Evolutionary conservation across 768 basidiomycete species (phyloP), one percentile per base, ranked within the genome.

Genomic region (Wakefieldia striispora): DNA sequence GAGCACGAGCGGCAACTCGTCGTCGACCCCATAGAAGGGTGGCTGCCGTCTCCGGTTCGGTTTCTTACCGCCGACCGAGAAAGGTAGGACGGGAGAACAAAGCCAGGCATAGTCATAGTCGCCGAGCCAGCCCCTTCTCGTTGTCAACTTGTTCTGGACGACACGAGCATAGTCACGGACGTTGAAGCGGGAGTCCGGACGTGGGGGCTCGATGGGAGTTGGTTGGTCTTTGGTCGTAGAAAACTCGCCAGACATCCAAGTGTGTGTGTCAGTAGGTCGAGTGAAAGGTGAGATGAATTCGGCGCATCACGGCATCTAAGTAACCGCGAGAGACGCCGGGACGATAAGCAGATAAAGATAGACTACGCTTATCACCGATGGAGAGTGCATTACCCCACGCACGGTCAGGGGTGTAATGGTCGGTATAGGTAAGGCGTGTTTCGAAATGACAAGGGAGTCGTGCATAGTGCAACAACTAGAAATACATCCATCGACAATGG

Each of bases 31-130:
- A 56, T 89, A 91, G 69, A 91, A 92, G 0, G 88, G 88, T 1
- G 90, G 84, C 10, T 65, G 55, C 16, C 68, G 63, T 21, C 69
- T 63, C 14, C 49, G 50, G 16, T 39, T 54, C 43, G 42, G 51
- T 36, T 64, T 66, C 26, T 49, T 60, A 16, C 70, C 67, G 20
- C 62, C 63, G 16, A 65, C 63, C 23, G 74, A 64, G 60, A 80
- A 88, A 0, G 90, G 90, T 0, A 89, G 71, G 1, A 72, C 67
- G 3, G 90, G 88, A 17, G 73, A 77, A 62, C 88, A 91, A 47
- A 90, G 75, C 79, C 81, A 85, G 8, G 70, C 76, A 60, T 88
- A 91, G 70, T 91, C 81, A 61, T 91, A 92, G 62, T 86, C 84
- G 1, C 90, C 90, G n/a, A 91, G 49, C 90, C 90, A 92, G 8